Base-by-base conservation (phyloP, 1,139 yeast genomes). In the Saccharomycopsis hybrid region DNA sequence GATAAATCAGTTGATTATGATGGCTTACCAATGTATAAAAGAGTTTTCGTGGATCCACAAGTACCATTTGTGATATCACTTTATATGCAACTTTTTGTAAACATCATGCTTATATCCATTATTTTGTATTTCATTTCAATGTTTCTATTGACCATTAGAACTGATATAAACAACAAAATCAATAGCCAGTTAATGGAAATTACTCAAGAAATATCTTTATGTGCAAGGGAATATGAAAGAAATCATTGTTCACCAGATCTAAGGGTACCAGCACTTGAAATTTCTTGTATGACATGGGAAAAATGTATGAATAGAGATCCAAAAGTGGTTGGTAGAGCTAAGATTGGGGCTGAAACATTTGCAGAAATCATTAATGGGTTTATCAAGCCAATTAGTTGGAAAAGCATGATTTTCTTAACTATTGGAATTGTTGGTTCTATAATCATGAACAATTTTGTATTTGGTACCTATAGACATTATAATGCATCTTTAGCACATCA, bases 281-380 rank as follows among this genome's bases (percentile, higher is more conserved):
- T 68, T n/a, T 73, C 78, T 24, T 92, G 98, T 64, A 70, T 75
- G 33, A 70, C 71, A 41, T 87, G 96, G 95, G 83, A 79, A 55
- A 76, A 74, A 55, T 92, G 98, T 65, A 89, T 86, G 95, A 79
- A 82, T 58, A 73, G 88, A 54, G 95, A 90, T 59, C 96, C 96
- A 11, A 77, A 78, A 41, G 70, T 78, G 5, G 78, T 89, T n/a
- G 94, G 92, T 3, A 75, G 79, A 44, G 86, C 94, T 2, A 74
- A 78, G 57, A 77, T 89, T 32, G 78, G 89, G 0, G 95, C 95
- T 0, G 90, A 83, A 60, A 78, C 94, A 0, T 74, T 88, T 60
- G 95, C 94, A 1, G 92, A 84, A 55, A 83, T 87, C 28, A 71
- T 88, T 46, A 85, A 88, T 63, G 83, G 92, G 2, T 85, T 88